Evolutionary conservation across 371 early-diverging fungal genomes (phyloP).

Genomic region (Phascolomyces articulosus): DNA sequence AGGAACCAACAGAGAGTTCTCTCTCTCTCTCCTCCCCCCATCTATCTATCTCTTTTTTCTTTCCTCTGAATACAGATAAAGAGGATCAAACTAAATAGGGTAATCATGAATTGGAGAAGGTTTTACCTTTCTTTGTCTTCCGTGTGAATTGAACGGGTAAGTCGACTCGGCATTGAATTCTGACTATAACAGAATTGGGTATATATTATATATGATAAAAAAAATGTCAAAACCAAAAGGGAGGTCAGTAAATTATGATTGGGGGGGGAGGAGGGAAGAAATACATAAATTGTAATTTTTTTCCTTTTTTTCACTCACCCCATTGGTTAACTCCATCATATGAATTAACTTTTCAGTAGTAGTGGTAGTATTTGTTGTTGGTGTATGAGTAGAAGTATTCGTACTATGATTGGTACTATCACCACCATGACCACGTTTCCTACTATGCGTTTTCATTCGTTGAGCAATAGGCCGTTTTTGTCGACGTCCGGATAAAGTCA

Average conservation of each 20-base stretch:
- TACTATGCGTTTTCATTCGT: conserved; percentile 16
- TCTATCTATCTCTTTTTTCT: too few species aligned
- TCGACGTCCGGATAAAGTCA: conserved; percentile 17
- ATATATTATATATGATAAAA: too few species aligned
- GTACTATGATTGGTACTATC: not conserved
- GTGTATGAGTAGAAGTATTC: too few species aligned
- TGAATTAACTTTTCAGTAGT: not conserved
- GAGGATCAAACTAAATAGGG: not conserved
- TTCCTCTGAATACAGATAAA: too few species aligned
- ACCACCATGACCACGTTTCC: not conserved
- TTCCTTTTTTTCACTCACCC: not conserved
- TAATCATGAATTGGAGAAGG: not conserved
- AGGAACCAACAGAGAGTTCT: conserved; percentile 18
- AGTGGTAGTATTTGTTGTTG: not conserved
- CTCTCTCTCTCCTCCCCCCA: too few species aligned
- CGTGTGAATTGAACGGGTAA: not conserved
- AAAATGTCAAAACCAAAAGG: not conserved
- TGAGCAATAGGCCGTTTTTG: conserved; percentile 16
- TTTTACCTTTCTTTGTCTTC: conserved; percentile 2
- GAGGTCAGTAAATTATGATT: too few species aligned
- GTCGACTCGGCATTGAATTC: conserved; percentile 5
- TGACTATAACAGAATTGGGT: conserved; percentile 9
- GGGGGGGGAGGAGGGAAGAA: not conserved
- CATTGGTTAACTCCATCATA: conserved; percentile 2
- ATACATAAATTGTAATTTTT: not conserved